Base-by-base conservation (phyloP, 2,329 filamentous ascomycete genomes). In the Paradendryphiella salina region DNA sequence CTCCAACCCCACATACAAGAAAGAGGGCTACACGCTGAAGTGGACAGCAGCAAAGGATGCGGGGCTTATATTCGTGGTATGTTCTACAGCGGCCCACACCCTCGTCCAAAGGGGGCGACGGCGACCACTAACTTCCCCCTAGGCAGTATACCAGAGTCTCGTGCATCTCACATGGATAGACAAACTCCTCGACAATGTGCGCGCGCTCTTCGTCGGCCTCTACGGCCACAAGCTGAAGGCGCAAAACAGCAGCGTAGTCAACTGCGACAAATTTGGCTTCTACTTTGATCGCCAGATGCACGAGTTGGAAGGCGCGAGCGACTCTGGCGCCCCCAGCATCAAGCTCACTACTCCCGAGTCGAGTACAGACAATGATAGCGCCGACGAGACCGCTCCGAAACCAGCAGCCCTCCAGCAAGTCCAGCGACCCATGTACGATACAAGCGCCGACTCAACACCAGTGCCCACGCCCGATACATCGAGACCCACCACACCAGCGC, bases 111-210 rank as follows among this genome's bases (percentile, higher is more conserved):
- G 11, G 28, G n/a, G 17, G 17, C 8, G 28, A 15, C 28, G 20
- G 3, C 13, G n/a, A 5, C 23, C 11, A 26, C 54, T 54, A 35
- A 55, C 31, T 10, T 6, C 3, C 5, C 5, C 10, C 4, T 67
- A 96, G 91, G 94, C 93, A 59, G 94, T 99, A 59, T 99, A 99
- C 74, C 89, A 96, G 71, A 96, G 92, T 32, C 84, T 99, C 26
- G 82, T 99, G 23, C 92, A 96, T 73, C 83, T 99, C 7, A 92
- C 89, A 10, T 99, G 95, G 94, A 90, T 97, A 59, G 94, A 99
- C 74, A 91, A 94, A 73, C 86, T 99, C 39, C 85, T 99, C 61
- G 93, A 96, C 69, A 96, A 97, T 67, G 90, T 97, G 66, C 90
- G 87, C 71, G 91, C 89, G 8, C 86, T 99, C 28, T 99, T 97